These are phyloP conservation scores for Cercophora newfieldiana DNA, from an alignment of 495 filamentous ascomycete species.

Conservation along the genomic window DNA sequence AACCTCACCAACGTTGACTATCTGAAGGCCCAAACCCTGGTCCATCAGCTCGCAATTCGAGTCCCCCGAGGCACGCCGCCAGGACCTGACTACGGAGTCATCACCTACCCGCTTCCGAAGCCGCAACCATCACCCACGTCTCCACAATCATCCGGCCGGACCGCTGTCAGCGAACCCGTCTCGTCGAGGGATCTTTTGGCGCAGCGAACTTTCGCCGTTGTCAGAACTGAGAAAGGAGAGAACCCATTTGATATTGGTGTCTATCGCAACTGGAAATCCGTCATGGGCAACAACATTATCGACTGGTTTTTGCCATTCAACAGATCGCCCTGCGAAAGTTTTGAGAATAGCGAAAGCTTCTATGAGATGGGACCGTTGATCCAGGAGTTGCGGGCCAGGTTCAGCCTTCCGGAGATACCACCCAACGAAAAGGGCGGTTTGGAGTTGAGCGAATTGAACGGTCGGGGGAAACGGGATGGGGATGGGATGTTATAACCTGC, in stretches of 20 bases:
- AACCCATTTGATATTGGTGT: slow-evolving; percentile 76
- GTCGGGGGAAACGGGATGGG: slow-evolving; percentile 1
- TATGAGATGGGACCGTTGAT: slow-evolving; percentile 49
- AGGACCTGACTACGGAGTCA: slow-evolving; percentile 39
- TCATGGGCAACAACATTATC: slow-evolving; percentile 67
- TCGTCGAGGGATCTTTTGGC: slow-evolving; percentile 32
- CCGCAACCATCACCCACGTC: slow-evolving; percentile 13
- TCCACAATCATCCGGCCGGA: slow-evolving; percentile 10
- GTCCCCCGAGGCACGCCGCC: slow-evolving; percentile 54
- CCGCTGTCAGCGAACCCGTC: not conserved
- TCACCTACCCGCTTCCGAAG: slow-evolving; percentile 43
- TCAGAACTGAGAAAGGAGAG: slow-evolving; percentile 68
- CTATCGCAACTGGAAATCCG: slow-evolving; percentile 66
- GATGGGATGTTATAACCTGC: not conserved
- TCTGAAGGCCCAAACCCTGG: slow-evolving; percentile 58
- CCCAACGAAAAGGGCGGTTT: slow-evolving; percentile 15
- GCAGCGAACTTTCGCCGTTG: slow-evolving; percentile 70
- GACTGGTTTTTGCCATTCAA: slow-evolving; percentile 77
- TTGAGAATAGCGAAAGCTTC: slow-evolving; percentile 50
- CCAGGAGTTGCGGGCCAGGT: slow-evolving; percentile 37
- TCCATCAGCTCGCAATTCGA: slow-evolving; percentile 75
- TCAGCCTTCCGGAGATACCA: slow-evolving; percentile 35
- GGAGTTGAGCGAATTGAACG: slow-evolving; percentile 6
- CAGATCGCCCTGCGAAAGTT: slow-evolving; percentile 59
- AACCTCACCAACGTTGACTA: slow-evolving; percentile 86